A percentile compares a stretch with the other conserved stretches of the same genome.
Conservation (phyloP, 345 rosid genomes). For the Streptanthus diversifolius region DNA sequence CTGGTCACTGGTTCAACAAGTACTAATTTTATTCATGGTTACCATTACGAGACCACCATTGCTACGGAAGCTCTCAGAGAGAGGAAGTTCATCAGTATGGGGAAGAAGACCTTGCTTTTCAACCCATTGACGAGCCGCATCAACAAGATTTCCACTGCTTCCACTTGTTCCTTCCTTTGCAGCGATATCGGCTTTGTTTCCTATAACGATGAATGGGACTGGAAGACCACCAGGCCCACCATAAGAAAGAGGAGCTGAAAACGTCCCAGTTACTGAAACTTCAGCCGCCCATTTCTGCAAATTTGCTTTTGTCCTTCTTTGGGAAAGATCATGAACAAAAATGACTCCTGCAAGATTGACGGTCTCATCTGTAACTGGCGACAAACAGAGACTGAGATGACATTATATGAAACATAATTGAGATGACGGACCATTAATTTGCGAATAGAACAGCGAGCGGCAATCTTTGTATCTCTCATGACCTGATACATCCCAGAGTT, state of each 20-base stretch:
- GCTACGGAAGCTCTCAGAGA: conserved; percentile 86
- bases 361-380: not conserved
- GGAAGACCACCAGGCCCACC: conserved; percentile 96
- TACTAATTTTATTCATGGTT: not conserved
- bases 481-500: conserved; percentile 98
- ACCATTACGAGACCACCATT: conserved; percentile 63
- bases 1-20: not conserved
- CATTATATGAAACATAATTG: not conserved
- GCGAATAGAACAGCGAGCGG: conserved; percentile 88
- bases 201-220: conserved; percentile 81
- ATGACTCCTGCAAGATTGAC: conserved; percentile 62
- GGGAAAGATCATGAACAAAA: conserved; percentile 94
- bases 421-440: conserved; percentile 58
- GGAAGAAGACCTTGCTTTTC: conserved; percentile 96
- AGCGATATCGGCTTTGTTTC: conserved; percentile 92
- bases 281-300: conserved; percentile 95
- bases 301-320: conserved; percentile 89
- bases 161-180: conserved; percentile 81
- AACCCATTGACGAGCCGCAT: conserved; percentile 97
- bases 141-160: conserved; percentile 98
- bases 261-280: conserved; percentile 72
- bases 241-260: conserved; percentile 85
- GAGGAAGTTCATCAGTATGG: conserved; percentile 84
- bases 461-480: conserved; percentile 96
- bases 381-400: not conserved